A percentile compares a stretch with the other conserved stretches of the same genome.
phyloP scores from a whole-genome alignment of 176 grass and related monocot species.

The Musa acuminata region DNA sequence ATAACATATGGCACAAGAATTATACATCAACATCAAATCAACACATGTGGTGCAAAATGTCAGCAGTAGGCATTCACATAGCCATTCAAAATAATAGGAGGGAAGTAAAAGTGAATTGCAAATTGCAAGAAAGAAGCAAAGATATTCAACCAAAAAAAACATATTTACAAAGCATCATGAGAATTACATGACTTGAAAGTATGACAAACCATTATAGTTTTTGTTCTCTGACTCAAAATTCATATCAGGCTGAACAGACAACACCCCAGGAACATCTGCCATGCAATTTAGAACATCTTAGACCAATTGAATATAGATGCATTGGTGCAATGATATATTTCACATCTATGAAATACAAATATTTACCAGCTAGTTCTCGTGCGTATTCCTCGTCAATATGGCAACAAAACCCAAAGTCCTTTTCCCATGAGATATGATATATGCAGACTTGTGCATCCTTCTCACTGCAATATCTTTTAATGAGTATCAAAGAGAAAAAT shows the following conservation, averaged over 20 bases:
- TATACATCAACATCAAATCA: too few species aligned
- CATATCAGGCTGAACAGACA: conserved; percentile 51
- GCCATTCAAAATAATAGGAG: not conserved
- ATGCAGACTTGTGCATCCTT: conserved; percentile 91
- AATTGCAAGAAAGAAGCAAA: not conserved
- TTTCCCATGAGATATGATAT: conserved; percentile 74
- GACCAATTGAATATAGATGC: not conserved
- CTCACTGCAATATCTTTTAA: conserved; percentile 38
- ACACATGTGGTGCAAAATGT: not conserved
- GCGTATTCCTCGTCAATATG: conserved; percentile 58
- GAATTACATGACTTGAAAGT: conserved; percentile 15
- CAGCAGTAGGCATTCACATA: not conserved
- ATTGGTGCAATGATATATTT: not conserved
- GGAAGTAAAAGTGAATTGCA: not conserved
- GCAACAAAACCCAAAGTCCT: conserved; percentile 83
- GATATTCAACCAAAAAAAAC: not conserved
- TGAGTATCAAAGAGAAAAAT: not conserved
- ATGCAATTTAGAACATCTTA: conserved; percentile 21
- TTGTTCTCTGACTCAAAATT: conserved; percentile 55
- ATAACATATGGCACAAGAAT: too few species aligned
- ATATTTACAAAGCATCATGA: conserved; percentile 11
- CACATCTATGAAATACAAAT: conserved; percentile 3
- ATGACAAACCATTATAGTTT: conserved; percentile 50
- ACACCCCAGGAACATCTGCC: conserved; percentile 62
- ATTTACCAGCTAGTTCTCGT: conserved; percentile 52